Base-by-base conservation (phyloP, 192 early-diverging fungal species). In the Linnemannia elongata region DNA sequence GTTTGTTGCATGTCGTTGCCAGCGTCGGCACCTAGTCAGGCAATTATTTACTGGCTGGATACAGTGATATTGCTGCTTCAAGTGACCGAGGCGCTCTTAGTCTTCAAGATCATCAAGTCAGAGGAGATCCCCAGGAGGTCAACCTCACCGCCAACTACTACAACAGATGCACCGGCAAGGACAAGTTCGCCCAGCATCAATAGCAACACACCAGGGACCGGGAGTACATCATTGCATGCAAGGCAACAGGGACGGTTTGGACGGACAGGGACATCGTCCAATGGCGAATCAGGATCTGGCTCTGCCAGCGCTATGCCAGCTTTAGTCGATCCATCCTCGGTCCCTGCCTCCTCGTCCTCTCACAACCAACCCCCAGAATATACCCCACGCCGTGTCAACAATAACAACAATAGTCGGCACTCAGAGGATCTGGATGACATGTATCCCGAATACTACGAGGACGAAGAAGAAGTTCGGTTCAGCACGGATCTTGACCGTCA, bases 11-110 rank as follows among this genome's bases (percentile, higher is more conserved):
- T n/a, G 0, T 44, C 4, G 22, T 79, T 12, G 7, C 6, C 78
- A 87, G 85, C 78, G 10, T 87, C 85, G 36, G 41, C 75, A 8
- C 85, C 85, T 70, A 87, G 85, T 72, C 79, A 72, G 17, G 39
- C 75, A 55, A 69, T 71, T 42, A 38, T 81, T n/a, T 49, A 81
- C 39, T 81, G 75, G 55, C 47, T 87, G 35, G 85, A 87, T 78
- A 24, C 27, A 8, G 5, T 81, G 3, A 87, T 81, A 63, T 3
- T 66, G 8, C 0, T 74, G 5, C 69, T 87, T 10, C 85, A 87
- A 73, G 70, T 87, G 71, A 70, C 76, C 2, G 54, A 75, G 38
- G 85, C 85, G 0, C 72, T 87, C 33, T 44, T 87, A 24, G 70
- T 81, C 0, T 87, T 81, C n/a, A 52, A 70, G 12, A 2, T 81